Evolutionary conservation across 805 yeast species (phyloP).

Genomic region (Candida tallmaniae): DNA sequence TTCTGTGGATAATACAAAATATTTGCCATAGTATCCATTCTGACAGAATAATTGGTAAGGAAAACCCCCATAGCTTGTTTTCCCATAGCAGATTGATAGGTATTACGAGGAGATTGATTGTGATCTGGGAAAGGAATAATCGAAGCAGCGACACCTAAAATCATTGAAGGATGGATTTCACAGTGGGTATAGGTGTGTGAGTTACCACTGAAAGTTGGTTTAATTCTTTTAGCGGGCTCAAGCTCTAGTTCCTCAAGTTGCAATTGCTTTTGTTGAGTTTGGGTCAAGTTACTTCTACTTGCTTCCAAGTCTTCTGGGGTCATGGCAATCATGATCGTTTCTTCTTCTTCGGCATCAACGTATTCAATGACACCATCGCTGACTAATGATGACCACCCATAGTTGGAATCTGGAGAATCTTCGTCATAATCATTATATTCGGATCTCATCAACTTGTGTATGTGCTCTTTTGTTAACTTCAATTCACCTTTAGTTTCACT

Average conservation of each 20-base stretch:
- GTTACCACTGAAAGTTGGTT: slow-evolving; percentile 49
- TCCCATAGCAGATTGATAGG: slow-evolving; percentile 99
- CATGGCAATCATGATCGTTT: slow-evolving; percentile 98
- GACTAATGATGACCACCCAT: slow-evolving; percentile 82
- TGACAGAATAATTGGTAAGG: slow-evolving; percentile 87
- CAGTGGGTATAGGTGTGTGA: slow-evolving; percentile 92
- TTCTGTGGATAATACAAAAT: slow-evolving; percentile 96
- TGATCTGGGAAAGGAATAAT: slow-evolving; percentile 99
- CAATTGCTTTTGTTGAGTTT: slow-evolving; percentile 39
- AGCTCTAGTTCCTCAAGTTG: slow-evolving; percentile 43
- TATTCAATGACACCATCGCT: slow-evolving; percentile 89
- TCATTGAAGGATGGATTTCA: slow-evolving; percentile 99
- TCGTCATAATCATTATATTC: slow-evolving; percentile 55
- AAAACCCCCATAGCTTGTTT: slow-evolving; percentile 99
- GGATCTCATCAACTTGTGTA: slow-evolving; percentile 59
- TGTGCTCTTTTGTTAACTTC: slow-evolving; percentile 79
- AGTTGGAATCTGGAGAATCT: slow-evolving; percentile 47
- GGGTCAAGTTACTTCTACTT: slow-evolving; percentile 39
- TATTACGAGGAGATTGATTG: slow-evolving; percentile 98
- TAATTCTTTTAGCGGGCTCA: slow-evolving; percentile 85
- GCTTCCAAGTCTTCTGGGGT: slow-evolving; percentile 93
- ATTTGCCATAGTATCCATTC: slow-evolving; percentile 99
- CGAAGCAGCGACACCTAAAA: slow-evolving; percentile 96
- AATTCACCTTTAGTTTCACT: slow-evolving; percentile 71
- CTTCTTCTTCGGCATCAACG: slow-evolving; percentile 98